phyloP scores from a whole-genome alignment of 2,329 filamentous ascomycete genomes.

The Xenoacremonium recifei region DNA sequence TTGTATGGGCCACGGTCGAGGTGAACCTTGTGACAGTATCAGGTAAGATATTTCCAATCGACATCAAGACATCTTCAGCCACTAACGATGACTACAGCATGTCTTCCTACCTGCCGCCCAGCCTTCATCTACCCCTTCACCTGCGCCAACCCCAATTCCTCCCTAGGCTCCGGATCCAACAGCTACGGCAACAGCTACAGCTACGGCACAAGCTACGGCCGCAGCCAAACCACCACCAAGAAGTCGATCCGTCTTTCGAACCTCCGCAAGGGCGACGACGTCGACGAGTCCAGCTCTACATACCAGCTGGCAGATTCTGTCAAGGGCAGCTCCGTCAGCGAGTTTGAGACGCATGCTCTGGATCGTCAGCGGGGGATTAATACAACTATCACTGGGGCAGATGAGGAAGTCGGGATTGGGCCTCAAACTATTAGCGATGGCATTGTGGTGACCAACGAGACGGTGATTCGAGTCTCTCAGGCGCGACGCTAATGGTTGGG shows the following conservation, averaged over 20 bases:
- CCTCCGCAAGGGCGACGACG: conserved; percentile 10
- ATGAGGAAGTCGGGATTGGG: not conserved
- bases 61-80: not conserved
- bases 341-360: conserved; percentile 21
- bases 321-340: conserved; percentile 4
- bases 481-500: too few species aligned
- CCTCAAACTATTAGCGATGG: conserved; percentile 5
- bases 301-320: conserved; percentile 18
- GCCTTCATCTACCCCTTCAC: conserved; percentile 19
- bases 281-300: conserved; percentile 20
- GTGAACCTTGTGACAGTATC: conserved; percentile 25
- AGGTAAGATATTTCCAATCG: conserved; percentile 3
- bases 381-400: conserved; percentile 10
- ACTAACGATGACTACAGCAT: conserved; percentile 9
- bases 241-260: conserved; percentile 19
- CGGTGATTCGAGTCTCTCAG: conserved; percentile 11
- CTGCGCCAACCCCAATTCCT: conserved; percentile 9
- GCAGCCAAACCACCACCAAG: conserved; percentile 18
- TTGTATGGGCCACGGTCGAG: conserved; percentile 23
- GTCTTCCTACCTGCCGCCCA: conserved; percentile 20
- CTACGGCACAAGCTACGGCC: conserved; percentile 17
- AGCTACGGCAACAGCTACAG: conserved; percentile 11
- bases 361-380: conserved; percentile 14
- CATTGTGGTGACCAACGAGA: conserved; percentile 26
- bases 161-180: conserved; percentile 14